A percentile compares a stretch with the other conserved stretches of the same genome.
Evolutionary conservation across 805 yeast species (phyloP).

Genomic region (Metschnikowia gruessii): DNA sequence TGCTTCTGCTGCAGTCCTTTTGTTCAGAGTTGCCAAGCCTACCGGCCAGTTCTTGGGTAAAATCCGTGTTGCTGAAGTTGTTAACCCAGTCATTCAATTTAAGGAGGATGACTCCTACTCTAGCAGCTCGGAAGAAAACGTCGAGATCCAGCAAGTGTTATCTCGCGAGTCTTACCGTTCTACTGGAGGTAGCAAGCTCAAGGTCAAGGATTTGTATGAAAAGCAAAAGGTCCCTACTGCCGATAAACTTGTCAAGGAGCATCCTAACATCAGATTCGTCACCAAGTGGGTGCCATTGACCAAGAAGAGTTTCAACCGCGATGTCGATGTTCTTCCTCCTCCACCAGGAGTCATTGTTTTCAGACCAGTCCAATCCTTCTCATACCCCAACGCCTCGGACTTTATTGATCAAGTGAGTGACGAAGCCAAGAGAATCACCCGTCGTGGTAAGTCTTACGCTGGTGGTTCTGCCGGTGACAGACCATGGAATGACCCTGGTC

Average conservation of each 20-base stretch:
- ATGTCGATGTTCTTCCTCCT: conserved; percentile 63
- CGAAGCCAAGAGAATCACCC: conserved; percentile 58
- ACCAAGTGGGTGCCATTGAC: conserved; percentile 69
- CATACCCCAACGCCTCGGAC: conserved; percentile 75
- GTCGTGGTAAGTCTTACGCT: conserved; percentile 52
- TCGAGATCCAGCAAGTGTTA: conserved; percentile 45
- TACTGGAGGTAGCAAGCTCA: conserved; percentile 23
- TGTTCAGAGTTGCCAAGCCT: conserved; percentile 77
- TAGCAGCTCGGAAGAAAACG: conserved; percentile 25
- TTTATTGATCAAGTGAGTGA: conserved; percentile 70
- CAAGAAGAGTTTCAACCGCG: conserved; percentile 50
- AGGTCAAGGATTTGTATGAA: conserved; percentile 16
- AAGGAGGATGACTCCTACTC: conserved; percentile 19
- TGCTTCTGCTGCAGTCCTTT: conserved; percentile 71
- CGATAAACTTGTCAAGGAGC: conserved; percentile 23
- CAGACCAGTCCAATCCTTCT: conserved; percentile 75
- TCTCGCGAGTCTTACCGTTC: conserved; percentile 29
- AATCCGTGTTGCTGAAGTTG: conserved; percentile 66
- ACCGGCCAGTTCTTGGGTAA: conserved; percentile 80
- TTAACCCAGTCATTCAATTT: conserved; percentile 52
- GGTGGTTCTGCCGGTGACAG: conserved; percentile 50
- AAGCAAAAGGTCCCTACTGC: conserved; percentile 21
- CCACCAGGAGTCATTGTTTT: conserved; percentile 90
- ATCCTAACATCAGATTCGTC: conserved; percentile 44
- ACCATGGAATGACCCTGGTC: conserved; percentile 93